phyloP scores from a whole-genome alignment of 2,329 filamentous ascomycete species.

The Aureobasidium lini region DNA sequence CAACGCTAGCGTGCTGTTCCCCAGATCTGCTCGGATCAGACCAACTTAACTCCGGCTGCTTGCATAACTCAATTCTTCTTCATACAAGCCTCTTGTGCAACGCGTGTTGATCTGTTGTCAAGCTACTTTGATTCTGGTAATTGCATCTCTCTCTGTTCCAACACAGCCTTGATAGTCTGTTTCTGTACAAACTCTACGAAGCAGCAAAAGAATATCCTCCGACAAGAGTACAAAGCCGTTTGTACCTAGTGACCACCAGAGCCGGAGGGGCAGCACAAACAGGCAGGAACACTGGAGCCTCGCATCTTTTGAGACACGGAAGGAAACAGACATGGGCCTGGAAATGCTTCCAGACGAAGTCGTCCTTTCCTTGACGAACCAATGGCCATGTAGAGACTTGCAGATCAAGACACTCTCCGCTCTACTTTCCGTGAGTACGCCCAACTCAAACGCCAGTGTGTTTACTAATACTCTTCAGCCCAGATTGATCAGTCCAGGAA shows the following conservation, averaged over 20 bases:
- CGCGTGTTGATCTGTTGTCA: conserved; percentile 10
- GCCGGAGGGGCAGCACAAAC: background rate
- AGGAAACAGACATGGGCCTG: conserved; percentile 8
- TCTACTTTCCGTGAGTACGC: conserved; percentile 36
- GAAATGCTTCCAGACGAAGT: conserved; percentile 31
- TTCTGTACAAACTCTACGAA: background rate
- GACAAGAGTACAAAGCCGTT: background rate
- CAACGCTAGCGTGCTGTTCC: conserved; percentile 6
- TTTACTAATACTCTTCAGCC: conserved; percentile 38
- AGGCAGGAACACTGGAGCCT: background rate
- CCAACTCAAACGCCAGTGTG: background rate
- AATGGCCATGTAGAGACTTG: conserved; percentile 36
- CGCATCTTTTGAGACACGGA: background rate
- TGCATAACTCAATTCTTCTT: conserved; percentile 8
- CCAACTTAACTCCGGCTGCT: background rate
- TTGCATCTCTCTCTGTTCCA: background rate
- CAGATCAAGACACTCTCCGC: conserved; percentile 41
- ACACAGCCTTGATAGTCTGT: background rate
- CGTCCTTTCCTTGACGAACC: conserved; percentile 27
- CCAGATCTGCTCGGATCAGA: conserved; percentile 3
- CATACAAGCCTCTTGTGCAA: conserved; percentile 6
- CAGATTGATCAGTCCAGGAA: conserved; percentile 59
- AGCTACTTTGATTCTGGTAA: background rate
- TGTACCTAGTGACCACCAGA: background rate
- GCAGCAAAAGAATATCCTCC: background rate